A percentile compares a stretch with the other conserved stretches of the same genome.
Evolutionary conservation across 140 eudicot species (phyloP).

Genomic region (Flaveria floridana): DNA sequence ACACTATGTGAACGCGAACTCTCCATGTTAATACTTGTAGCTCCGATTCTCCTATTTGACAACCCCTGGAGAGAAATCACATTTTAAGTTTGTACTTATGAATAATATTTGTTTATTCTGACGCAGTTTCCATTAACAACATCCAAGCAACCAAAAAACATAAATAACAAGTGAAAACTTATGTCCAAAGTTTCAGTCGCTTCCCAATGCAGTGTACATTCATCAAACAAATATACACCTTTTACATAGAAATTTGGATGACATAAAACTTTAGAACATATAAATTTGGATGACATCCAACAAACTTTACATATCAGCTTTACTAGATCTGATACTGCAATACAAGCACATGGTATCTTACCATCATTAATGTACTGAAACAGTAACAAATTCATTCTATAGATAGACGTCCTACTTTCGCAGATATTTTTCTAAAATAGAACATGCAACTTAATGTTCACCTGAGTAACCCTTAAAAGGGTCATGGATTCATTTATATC

Average conservation of each 20-base stretch:
- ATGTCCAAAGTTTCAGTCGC: not conserved
- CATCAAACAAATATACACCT: not conserved
- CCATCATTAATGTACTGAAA: not conserved
- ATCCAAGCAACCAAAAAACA: not conserved
- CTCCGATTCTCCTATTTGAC: conserved; percentile 80
- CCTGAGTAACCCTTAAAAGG: conserved; percentile 5
- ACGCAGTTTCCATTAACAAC: not conserved
- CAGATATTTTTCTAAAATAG: not conserved
- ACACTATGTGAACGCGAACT: conserved; percentile 99
- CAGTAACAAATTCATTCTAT: conserved; percentile 1
- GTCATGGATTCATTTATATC: not conserved
- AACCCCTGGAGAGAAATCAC: conserved; percentile 57
- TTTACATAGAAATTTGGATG: conserved; percentile 1
- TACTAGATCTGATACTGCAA: not conserved
- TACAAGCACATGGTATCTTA: conserved; percentile 11
- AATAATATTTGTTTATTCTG: not conserved
- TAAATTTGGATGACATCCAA: not conserved
- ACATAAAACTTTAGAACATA: not conserved
- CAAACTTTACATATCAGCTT: not conserved
- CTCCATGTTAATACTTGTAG: conserved; percentile 85
- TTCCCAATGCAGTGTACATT: not conserved
- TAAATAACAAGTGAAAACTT: conserved; percentile 1
- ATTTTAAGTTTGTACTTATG: not conserved
- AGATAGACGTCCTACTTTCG: conserved; percentile 16
- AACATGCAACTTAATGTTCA: conserved; percentile 13